Evolutionary conservation across 169 alveolate genomes (phyloP), one percentile per base, ranked within the genome.

Genomic region (Neospora caninum): DNA sequence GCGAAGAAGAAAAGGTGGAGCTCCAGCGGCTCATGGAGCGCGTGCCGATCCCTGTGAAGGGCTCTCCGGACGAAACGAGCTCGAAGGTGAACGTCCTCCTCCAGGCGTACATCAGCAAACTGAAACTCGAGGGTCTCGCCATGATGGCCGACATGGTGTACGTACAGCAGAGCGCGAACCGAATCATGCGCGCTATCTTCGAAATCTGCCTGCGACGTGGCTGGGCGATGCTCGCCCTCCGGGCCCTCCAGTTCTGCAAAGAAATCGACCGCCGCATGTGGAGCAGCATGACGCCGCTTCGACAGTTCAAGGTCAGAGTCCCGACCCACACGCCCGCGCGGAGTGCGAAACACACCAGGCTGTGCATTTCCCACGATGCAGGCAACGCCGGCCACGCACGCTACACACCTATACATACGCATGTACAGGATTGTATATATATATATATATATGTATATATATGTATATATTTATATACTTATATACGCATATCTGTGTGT

Each of bases 261-360:
- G 98, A 98, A 99, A 98, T 99, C 39, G 99, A 99, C 94, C 98
- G 98, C 94, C 96, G 99, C 94, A 98, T 99, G 99, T 99, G 99
- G 99, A 97, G 98, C 73, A 98, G 99, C 53, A 99, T 98, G 99
- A 97, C 99, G 0, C 99, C 99, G 0, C 96, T 99, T 96, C 97
- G 99, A 93, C 99, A 99, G 97, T 99, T 99, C 98, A 99, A 98
- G 92, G 98, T 93, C 39, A 86, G 95, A n/a, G n/a, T n/a, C n/a
- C n/a, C n/a, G n/a, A n/a, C n/a, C n/a, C n/a, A n/a, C n/a, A n/a
- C n/a, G n/a, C n/a, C n/a, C n/a, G n/a, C n/a, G n/a, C n/a, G n/a
- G n/a, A n/a, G n/a, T n/a, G n/a, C n/a, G n/a, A n/a, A n/a, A n/a
- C n/a, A n/a, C n/a, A n/a, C n/a, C n/a, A n/a, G n/a, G n/a, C n/a